Evolutionary conservation across 1,284 basidiomycete genomes (phyloP).

Genomic region (Rhodotorula sp.): DNA sequence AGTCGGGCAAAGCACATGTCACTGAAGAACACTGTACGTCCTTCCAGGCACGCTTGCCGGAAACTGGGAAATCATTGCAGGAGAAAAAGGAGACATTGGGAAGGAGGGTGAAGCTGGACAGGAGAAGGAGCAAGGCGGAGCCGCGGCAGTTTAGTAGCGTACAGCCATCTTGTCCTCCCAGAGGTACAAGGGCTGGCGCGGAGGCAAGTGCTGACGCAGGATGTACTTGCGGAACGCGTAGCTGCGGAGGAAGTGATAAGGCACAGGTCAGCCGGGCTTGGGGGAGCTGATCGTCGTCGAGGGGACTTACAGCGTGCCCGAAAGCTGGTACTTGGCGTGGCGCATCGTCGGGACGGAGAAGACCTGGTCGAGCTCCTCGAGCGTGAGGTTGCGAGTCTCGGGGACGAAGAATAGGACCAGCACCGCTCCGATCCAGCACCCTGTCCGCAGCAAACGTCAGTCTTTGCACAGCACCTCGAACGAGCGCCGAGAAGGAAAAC

Average conservation of each 20-base stretch:
- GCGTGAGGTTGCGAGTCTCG: slow-evolving; percentile 19
- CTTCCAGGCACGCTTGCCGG: too few relatives aligned
- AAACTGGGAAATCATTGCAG: too few relatives aligned
- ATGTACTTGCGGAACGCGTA: slow-evolving; percentile 5
- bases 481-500: slow-evolving; percentile 26
- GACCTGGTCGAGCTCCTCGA: slow-evolving; percentile 16
- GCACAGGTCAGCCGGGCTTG: too few relatives aligned
- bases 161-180: background rate
- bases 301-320: background rate
- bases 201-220: background rate
- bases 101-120: too few relatives aligned
- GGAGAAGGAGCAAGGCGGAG: background rate
- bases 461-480: slow-evolving; percentile 48
- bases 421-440: slow-evolving; percentile 51
- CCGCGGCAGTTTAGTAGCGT: background rate
- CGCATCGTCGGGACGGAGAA: slow-evolving; percentile 57
- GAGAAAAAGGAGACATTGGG: background rate
- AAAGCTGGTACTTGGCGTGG: background rate
- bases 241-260: background rate
- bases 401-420: slow-evolving; percentile 56
- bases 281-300: background rate
- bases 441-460: background rate
- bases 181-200: background rate
- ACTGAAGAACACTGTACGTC: too few relatives aligned
- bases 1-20: too few relatives aligned